phyloP scores from a whole-genome alignment of 495 filamentous ascomycete genomes.

The Podospora fimiseda region DNA sequence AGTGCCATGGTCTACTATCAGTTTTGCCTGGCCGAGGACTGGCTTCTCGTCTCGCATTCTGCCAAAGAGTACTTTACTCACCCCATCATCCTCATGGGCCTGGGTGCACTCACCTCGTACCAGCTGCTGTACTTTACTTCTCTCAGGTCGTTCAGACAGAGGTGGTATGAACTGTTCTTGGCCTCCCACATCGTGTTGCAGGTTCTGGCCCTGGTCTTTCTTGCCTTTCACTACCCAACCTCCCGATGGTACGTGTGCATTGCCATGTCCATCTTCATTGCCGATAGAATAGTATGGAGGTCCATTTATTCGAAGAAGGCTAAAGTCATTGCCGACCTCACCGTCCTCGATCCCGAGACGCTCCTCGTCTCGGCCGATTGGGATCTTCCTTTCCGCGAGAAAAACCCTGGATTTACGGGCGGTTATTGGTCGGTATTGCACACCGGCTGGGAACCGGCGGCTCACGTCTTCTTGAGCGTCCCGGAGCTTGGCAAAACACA shows the following conservation, averaged over 20 bases:
- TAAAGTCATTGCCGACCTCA: conserved; percentile 37
- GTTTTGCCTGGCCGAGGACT: conserved; percentile 26
- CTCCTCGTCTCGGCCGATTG: conserved; percentile 39
- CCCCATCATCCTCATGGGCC: conserved; percentile 28
- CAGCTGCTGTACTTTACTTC: conserved; percentile 50
- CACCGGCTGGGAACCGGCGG: conserved; percentile 53
- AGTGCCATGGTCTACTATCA: conserved; percentile 39
- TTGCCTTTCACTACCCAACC: conserved; percentile 49
- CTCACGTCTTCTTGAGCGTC: conserved; percentile 54
- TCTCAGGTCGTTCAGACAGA: conserved; percentile 19
- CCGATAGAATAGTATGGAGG: conserved; percentile 54
- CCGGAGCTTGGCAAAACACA: conserved; percentile 39
- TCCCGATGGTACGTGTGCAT: conserved; percentile 18
- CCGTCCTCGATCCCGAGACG: conserved; percentile 39
- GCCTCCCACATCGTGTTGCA: conserved; percentile 47
- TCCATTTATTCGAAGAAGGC: conserved; percentile 40
- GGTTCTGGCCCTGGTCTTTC: conserved; percentile 41
- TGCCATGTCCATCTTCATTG: conserved; percentile 44
- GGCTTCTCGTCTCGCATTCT: conserved; percentile 14
- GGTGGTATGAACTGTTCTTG: conserved; percentile 28
- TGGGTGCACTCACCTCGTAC: conserved; percentile 46
- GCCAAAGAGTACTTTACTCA: conserved; percentile 21
- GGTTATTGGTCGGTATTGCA: too few relatives aligned
- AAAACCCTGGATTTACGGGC: too few relatives aligned
- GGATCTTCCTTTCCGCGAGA: conserved; percentile 24